Percentiles rank a stretch among this genome's conserved stretches.
phyloP scores from a whole-genome alignment of 495 filamentous ascomycete species.

The Cryomyces minteri region DNA sequence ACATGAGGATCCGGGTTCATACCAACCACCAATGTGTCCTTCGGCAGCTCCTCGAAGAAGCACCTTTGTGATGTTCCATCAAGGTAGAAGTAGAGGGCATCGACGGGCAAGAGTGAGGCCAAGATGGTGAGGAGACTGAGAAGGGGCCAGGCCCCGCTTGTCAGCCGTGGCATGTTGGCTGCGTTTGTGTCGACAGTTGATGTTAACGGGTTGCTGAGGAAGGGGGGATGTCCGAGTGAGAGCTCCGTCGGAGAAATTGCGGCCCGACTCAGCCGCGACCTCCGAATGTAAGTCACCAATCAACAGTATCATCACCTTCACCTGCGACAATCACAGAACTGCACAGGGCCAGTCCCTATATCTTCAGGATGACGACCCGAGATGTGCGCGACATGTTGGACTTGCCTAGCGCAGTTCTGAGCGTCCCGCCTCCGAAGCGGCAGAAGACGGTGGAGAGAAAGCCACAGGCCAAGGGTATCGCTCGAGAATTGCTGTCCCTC shows the following conservation, averaged over 20 bases:
- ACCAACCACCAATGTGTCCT: constrained; percentile 93
- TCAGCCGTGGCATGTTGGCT: too few relatives aligned
- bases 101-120: constrained; percentile 28
- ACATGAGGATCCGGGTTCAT: constrained; percentile 1
- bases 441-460: constrained; percentile 45
- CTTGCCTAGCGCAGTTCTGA: constrained; percentile 45
- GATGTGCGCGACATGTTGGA: constrained; percentile 87
- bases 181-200: too few relatives aligned
- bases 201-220: too few relatives aligned
- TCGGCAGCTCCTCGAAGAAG: constrained; percentile 96
- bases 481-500: not conserved
- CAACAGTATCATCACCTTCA: too few relatives aligned
- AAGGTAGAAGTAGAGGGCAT: constrained; percentile 91
- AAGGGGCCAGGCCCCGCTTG: constrained; percentile 6
- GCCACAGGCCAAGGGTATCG: not conserved
- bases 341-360: too few relatives aligned
- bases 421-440: constrained; percentile 51
- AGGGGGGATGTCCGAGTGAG: too few relatives aligned
- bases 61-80: constrained; percentile 68
- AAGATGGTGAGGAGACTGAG: constrained; percentile 23
- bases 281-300: too few relatives aligned
- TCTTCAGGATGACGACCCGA: constrained; percentile 44
- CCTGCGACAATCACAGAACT: too few relatives aligned
- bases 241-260: too few relatives aligned
- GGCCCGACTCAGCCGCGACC: too few relatives aligned